Base-by-base conservation (phyloP, 441 rosid genomes). In the Adansonia gregorii region DNA sequence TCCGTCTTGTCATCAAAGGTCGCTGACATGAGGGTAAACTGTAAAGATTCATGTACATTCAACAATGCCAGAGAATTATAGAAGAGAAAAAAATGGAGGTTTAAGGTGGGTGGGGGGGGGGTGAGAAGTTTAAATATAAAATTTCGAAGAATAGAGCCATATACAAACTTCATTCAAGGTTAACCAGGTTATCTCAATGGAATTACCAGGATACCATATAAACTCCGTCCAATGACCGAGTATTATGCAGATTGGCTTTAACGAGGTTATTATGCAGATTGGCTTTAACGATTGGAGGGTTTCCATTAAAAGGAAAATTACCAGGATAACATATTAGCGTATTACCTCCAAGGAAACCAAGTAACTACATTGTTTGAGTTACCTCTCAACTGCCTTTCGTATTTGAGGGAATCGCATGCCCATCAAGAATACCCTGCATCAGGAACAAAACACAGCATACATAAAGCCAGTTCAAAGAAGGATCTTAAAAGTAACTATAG, bases 341-440 rank as follows among this genome's bases (percentile, higher is more conserved):
- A 51, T 27, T 65, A 15, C 59, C 74, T 71, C 11, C 74, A 52
- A 54, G 5, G 61, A 31, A 51, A 27, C 8, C 15, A 24, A 69
- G 41, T 60, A 24, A 39, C 0, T 61, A 63, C 19, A 7, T 63
- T 2, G 20, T 31, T 63, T 9, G 17, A 45, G 61, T 66, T 72
- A 77, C 59, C 74, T 67, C 71, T 51, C 86, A 68, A 84, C 84
- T 17, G 81, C 78, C 9, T 49, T 78, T 72, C 67, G 81, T 63
- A 87, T 64, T 51, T 56, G 66, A 27, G 98, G 98, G 75, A 91
- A 93, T 75, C 91, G 85, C 54, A n/a, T 35, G 82, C 84, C 97
- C 97, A 94, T 56, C 89, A 81, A 19, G 89, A 82, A 76, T 89
- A 88, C 72, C 94, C 97, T 93, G 89, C 72, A 83, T 41, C 69